Conservation (phyloP, 371 early-diverging fungal genomes). For the Mortierella sp. region DNA sequence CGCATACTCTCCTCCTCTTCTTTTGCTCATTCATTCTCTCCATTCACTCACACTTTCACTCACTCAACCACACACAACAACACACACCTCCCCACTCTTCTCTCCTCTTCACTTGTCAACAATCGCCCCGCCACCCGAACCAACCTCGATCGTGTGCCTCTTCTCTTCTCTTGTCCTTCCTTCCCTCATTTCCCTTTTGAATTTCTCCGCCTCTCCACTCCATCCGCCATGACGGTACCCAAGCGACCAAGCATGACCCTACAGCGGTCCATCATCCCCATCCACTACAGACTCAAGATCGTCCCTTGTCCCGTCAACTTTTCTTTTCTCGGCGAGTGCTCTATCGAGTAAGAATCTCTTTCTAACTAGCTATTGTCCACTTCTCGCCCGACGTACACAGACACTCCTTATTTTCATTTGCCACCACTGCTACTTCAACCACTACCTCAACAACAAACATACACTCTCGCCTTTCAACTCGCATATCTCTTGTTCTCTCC, state of each 20-base stretch:
- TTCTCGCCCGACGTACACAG: not conserved
- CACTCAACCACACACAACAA: not conserved
- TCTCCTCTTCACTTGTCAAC: not conserved
- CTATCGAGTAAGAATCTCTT: conserved; percentile 49
- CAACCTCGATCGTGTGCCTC: not conserved
- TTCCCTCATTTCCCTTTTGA: not conserved
- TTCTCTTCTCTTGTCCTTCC: not conserved
- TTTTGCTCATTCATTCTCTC: not conserved
- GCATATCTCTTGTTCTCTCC: not conserved
- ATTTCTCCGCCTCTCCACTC: not conserved
- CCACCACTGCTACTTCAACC: not conserved
- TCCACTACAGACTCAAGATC: conserved; percentile 55
- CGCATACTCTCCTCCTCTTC: not conserved
- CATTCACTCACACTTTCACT: not conserved
- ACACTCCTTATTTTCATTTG: not conserved
- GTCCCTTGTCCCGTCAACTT: conserved; percentile 57
- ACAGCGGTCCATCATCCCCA: conserved; percentile 53
- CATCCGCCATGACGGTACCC: conserved; percentile 45
- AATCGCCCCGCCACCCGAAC: not conserved
- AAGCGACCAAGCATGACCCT: conserved; percentile 46
- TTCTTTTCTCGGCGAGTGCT: conserved; percentile 55
- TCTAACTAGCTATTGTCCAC: not conserved
- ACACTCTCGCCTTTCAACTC: not conserved
- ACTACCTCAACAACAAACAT: not conserved
- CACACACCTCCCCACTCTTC: not conserved